These are phyloP conservation scores for Lecanicillium sp. DNA, from an alignment of 2,329 filamentous ascomycete species.

Conservation along the genomic window DNA sequence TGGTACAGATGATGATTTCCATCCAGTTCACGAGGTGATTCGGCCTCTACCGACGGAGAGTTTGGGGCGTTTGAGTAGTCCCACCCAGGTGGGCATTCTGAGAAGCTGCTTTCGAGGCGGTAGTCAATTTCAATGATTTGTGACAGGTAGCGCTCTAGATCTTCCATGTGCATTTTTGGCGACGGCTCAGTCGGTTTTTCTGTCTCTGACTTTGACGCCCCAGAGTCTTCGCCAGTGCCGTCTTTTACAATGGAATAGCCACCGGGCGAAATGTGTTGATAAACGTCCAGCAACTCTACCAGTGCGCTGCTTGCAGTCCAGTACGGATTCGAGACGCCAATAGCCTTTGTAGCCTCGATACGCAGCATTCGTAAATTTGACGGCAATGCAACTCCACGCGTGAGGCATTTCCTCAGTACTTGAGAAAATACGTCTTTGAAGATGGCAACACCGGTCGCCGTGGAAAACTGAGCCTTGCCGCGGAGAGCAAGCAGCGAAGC, in stretches of 20 bases:
- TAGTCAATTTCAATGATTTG: conserved; percentile 9
- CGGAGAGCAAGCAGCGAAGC: conserved; percentile 8
- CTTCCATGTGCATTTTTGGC: conserved; percentile 5
- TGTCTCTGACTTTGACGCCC: background rate
- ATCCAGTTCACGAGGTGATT: conserved; percentile 4
- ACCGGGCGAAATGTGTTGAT: conserved; percentile 8
- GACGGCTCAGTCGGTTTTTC: background rate
- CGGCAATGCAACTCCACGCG: conserved; percentile 5
- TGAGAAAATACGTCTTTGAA: conserved; percentile 10
- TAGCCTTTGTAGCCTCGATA: conserved; percentile 9
- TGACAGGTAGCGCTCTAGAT: conserved; percentile 8
- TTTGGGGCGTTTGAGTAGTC: conserved; percentile 6
- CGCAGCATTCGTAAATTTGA: conserved; percentile 7
- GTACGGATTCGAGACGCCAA: conserved; percentile 8
- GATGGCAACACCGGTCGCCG: conserved; percentile 5
- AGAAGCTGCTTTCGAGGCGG: conserved; percentile 8
- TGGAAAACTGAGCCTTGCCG: conserved; percentile 7
- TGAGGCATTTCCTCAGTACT: conserved; percentile 7
- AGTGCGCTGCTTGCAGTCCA: conserved; percentile 8
- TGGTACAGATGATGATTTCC: conserved; percentile 8
- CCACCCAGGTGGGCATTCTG: conserved; percentile 6
- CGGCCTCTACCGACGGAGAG: background rate
- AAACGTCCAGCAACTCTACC: conserved; percentile 8
- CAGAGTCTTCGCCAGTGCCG: background rate
- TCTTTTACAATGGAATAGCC: conserved; percentile 7